Conservation (phyloP, 371 early-diverging fungal species). For the Saksenaea vasiformis region DNA sequence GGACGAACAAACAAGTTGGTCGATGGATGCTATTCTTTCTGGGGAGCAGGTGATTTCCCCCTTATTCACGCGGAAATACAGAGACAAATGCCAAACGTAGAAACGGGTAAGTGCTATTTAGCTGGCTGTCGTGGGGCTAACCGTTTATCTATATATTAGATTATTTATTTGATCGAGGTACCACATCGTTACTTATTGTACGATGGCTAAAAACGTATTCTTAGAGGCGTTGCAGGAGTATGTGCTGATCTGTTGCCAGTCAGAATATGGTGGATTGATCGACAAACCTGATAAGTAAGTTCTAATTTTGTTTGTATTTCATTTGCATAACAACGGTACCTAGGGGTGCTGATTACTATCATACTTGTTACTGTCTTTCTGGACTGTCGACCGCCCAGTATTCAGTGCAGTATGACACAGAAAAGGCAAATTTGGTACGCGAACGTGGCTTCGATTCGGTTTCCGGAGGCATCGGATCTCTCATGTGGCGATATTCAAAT, state of each 20-base stretch:
- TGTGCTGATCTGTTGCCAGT: constrained; percentile 86
- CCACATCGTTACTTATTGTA: neutral
- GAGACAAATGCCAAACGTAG: constrained; percentile 12
- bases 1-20: constrained; percentile 97
- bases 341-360: constrained; percentile 88
- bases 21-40: constrained; percentile 98
- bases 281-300: constrained; percentile 90
- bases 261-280: constrained; percentile 77
- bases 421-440: constrained; percentile 14
- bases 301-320: neutral
- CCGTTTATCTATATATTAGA: constrained; percentile 12
- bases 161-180: constrained; percentile 63
- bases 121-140: neutral
- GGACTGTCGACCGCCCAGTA: constrained; percentile 80
- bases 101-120: constrained; percentile 6
- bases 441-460: constrained; percentile 32
- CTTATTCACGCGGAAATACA: constrained; percentile 59
- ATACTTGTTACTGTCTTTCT: constrained; percentile 91
- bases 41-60: constrained; percentile 91
- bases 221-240: constrained; percentile 85
- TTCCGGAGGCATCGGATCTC: constrained; percentile 33
- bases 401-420: constrained; percentile 31
- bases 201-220: neutral
- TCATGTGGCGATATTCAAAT: constrained; percentile 42
- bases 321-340: neutral